Percentiles rank a stretch among this genome's conserved stretches.
Conservation (phyloP, 352 stramenopile species). For the Phytophthora cryptogea region DNA sequence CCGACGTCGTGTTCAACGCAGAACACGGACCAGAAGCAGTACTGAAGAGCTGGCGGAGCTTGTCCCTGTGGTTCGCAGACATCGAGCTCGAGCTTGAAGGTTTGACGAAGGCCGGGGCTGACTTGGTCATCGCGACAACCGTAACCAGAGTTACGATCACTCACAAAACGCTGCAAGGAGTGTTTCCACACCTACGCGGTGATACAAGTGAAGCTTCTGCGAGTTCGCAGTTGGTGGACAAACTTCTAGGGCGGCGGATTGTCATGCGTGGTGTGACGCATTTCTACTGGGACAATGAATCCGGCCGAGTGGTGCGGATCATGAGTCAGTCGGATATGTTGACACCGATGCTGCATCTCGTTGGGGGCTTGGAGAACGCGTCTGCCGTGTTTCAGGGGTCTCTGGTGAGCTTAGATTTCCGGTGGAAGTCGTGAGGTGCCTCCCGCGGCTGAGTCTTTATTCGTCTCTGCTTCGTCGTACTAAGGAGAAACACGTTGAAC, state of each 20-base stretch:
- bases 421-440: not conserved
- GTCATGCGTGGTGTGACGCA: too few relatives aligned
- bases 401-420: not conserved
- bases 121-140: not conserved
- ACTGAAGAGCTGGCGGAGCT: not conserved
- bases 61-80: conserved; percentile 4
- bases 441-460: too few relatives aligned
- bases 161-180: not conserved
- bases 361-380: too few relatives aligned
- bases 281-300: too few relatives aligned
- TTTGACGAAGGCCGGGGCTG: not conserved
- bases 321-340: too few relatives aligned
- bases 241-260: not conserved
- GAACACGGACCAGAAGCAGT: not conserved
- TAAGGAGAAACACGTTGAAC: too few relatives aligned
- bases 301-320: too few relatives aligned
- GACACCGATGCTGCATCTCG: too few relatives aligned
- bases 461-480: too few relatives aligned
- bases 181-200: not conserved
- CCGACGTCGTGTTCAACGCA: not conserved
- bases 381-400: too few relatives aligned
- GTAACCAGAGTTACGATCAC: conserved; percentile 3
- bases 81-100: conserved; percentile 5
- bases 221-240: not conserved
- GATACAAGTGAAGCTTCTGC: not conserved